Base-by-base conservation (phyloP, 2,329 filamentous ascomycete genomes). In the Neophaeococcomyces mojaviensis region DNA sequence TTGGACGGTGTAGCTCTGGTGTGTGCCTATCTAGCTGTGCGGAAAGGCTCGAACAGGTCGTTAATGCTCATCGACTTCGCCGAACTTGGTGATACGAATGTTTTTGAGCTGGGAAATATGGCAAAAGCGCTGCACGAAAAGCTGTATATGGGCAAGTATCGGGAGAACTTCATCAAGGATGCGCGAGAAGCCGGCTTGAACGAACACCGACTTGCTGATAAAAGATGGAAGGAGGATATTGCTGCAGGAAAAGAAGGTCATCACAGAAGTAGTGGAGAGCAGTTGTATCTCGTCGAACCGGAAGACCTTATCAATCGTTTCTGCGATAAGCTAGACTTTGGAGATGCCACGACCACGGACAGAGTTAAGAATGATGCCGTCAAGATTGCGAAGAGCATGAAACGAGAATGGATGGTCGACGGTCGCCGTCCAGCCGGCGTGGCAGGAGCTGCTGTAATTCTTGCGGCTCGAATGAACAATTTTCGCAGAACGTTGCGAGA, bases 391-490 rank as follows among this genome's bases (percentile, higher is more conserved):
- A 82, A 85, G 63, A 83, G 92, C 51, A 97, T 98, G 92, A 89
- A 87, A 54, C 77, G 87, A 44, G 92, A 98, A 67, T 97, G 92
- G 89, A 97, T 98, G 79, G 84, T 89, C 38, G 88, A 89, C 62
- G 92, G 92, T 57, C 85, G 92, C 59, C 83, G 92, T 33, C 92
- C 92, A 13, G 90, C 90, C 5, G 92, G 92, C 55, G 83, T 97
- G 45, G 96, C 89, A 63, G 92, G 92, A 51, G 92, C 92, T 10
- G 94, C 89, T 55, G 77, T 98, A 39, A 86, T 98, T 50, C 83
- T 98, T 63, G 92, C 92, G 5, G 90, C 92, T 7, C 85, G 92
- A 43, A 97, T 97, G 84, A 94, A 96, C 75, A 97, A 97, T 65
- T 98, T 94, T 62, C 84, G 90, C 36, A 82, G 92, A 15, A 95